Conservation (phyloP, 1,284 basidiomycete genomes). For the Porodaedalea pini region DNA sequence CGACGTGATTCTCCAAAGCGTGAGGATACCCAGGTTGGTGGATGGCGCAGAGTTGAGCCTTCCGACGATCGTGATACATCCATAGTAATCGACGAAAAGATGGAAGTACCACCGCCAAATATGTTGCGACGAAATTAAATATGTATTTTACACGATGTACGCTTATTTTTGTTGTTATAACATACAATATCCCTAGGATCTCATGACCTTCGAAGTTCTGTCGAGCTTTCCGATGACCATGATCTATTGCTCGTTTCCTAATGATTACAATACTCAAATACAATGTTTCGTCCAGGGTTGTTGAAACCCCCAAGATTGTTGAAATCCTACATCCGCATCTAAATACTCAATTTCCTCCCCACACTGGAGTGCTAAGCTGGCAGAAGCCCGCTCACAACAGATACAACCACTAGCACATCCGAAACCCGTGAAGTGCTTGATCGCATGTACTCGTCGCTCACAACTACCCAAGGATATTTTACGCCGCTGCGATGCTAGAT, state of each 20-base stretch:
- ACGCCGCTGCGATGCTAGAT: background rate
- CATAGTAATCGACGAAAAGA: slow-evolving; percentile 16
- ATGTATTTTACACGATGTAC: background rate
- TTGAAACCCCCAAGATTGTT: slow-evolving; percentile 21
- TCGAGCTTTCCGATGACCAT: too few species aligned
- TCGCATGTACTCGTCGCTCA: slow-evolving; percentile 10
- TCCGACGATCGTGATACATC: background rate
- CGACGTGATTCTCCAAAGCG: background rate
- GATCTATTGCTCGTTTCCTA: too few species aligned
- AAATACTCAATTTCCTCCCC: background rate
- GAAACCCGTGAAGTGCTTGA: background rate
- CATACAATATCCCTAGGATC: too few species aligned
- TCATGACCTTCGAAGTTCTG: too few species aligned
- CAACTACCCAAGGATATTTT: slow-evolving; percentile 22
- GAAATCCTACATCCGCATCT: slow-evolving; percentile 15
- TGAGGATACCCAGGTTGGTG: background rate
- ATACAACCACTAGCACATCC: background rate
- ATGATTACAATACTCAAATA: slow-evolving; percentile 5
- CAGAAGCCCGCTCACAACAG: background rate
- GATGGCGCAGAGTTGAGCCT: background rate
- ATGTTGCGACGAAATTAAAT: background rate
- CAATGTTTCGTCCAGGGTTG: slow-evolving; percentile 9
- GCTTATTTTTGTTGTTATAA: background rate
- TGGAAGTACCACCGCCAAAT: slow-evolving; percentile 3
- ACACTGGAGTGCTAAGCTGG: background rate